These are phyloP conservation scores for Aureobasidium pullulans DNA, from an alignment of 2,329 filamentous ascomycete species.

Conservation along the genomic window DNA sequence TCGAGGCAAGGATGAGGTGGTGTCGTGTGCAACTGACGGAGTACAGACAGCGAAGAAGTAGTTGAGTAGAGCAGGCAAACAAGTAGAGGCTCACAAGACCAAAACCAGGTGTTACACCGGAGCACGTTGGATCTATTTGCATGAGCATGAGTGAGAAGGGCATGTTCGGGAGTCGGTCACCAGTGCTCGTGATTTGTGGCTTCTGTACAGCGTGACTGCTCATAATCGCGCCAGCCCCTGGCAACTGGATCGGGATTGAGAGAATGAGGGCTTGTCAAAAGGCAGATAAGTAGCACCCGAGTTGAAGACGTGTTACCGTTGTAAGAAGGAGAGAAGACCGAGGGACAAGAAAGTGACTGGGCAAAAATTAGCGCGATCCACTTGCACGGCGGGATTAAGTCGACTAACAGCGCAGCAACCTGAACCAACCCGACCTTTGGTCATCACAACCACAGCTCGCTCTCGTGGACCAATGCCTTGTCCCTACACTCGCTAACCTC, in stretches of 20 bases:
- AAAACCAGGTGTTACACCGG: conserved; percentile 1
- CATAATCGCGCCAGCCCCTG: conserved; percentile 4
- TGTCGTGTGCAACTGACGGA: conserved; percentile 1
- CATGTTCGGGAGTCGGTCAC: neutral
- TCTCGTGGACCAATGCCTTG: conserved; percentile 11
- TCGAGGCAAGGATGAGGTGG: neutral
- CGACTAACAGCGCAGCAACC: conserved; percentile 5
- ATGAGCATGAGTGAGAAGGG: neutral
- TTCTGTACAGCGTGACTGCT: conserved; percentile 5
- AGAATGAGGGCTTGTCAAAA: neutral
- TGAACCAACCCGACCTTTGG: neutral
- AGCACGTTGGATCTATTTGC: neutral
- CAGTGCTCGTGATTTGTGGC: conserved; percentile 7
- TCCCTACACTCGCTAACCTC: conserved; percentile 1
- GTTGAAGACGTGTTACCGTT: neutral
- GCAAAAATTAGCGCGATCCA: conserved; percentile 8
- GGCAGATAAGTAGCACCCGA: neutral
- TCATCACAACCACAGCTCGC: conserved; percentile 1
- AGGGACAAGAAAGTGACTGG: conserved; percentile 1
- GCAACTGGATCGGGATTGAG: neutral
- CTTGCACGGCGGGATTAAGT: neutral
- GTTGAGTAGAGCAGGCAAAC: neutral
- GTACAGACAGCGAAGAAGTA: neutral
- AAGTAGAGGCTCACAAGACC: conserved; percentile 6
- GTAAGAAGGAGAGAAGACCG: conserved; percentile 9